Evolutionary conservation across 2,329 filamentous ascomycete genomes (phyloP).

Genomic region (Ophiostoma tasmaniense): DNA sequence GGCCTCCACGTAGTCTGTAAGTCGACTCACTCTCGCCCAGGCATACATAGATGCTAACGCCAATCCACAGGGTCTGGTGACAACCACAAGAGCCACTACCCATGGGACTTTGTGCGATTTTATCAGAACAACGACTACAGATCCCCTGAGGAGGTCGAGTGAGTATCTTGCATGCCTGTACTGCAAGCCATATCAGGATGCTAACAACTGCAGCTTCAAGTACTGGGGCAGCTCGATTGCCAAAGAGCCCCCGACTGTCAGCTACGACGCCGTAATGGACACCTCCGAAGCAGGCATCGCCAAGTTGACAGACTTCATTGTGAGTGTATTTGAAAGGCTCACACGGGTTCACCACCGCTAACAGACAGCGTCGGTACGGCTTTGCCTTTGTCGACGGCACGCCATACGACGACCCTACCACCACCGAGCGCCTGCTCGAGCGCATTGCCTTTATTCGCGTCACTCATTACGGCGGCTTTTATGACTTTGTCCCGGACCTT

Average conservation of each 20-base stretch:
- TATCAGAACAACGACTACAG: constrained; percentile 33
- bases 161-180: constrained; percentile 17
- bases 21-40: constrained; percentile 16
- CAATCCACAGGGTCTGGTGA: constrained; percentile 51
- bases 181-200: not conserved
- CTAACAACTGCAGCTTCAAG: constrained; percentile 17
- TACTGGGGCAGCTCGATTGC: constrained; percentile 31
- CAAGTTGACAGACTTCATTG: constrained; percentile 54
- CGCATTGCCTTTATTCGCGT: constrained; percentile 78
- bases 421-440: constrained; percentile 66
- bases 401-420: constrained; percentile 54
- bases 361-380: constrained; percentile 53
- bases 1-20: constrained; percentile 44
- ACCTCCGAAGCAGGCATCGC: constrained; percentile 46
- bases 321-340: not conserved
- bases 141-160: constrained; percentile 29
- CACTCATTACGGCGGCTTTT: constrained; percentile 78
- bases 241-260: constrained; percentile 47
- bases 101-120: constrained; percentile 51
- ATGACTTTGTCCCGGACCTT: constrained; percentile 82
- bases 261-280: constrained; percentile 53
- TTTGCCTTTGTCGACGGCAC: constrained; percentile 69
- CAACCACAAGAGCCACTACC: constrained; percentile 60
- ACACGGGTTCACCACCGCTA: not conserved
- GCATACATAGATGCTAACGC: not conserved